phyloP scores from a whole-genome alignment of 2,329 filamentous ascomycete genomes.

The Pestalotiopsis sp. region DNA sequence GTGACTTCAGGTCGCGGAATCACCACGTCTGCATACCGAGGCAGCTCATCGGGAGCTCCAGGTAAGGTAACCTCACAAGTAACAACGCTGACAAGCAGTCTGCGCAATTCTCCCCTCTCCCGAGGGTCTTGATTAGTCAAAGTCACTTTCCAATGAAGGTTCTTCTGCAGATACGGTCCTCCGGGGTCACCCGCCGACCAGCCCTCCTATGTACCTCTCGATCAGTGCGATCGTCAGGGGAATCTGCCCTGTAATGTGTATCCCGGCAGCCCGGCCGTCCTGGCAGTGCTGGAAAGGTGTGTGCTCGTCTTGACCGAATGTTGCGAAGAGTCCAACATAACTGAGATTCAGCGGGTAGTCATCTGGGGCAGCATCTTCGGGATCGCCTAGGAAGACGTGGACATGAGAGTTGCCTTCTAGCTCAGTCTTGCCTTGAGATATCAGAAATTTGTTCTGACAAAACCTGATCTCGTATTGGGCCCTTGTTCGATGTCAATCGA shows the following conservation, averaged over 20 bases:
- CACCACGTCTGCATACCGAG: neutral
- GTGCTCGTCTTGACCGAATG: slow-evolving; percentile 32
- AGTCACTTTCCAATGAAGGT: neutral
- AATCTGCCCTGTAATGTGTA: slow-evolving; percentile 30
- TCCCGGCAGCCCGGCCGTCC: slow-evolving; percentile 19
- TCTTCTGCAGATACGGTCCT: neutral
- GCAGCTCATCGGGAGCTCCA: neutral
- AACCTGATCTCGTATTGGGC: neutral
- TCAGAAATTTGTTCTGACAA: too few species aligned
- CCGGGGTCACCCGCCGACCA: neutral
- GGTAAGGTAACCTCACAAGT: neutral
- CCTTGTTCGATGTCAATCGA: neutral
- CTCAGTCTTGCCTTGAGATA: too few species aligned
- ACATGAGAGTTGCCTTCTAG: too few species aligned
- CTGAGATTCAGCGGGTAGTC: too few species aligned
- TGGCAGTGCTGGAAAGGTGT: slow-evolving; percentile 29
- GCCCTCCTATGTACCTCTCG: neutral
- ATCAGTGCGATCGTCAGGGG: slow-evolving; percentile 30
- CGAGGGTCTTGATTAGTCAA: neutral
- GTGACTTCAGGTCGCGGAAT: neutral
- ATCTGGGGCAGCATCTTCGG: too few species aligned
- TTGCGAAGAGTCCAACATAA: too few species aligned
- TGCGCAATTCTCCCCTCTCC: neutral
- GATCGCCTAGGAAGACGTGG: too few species aligned
- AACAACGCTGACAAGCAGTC: neutral